Percentiles rank a stretch among this genome's conserved stretches.
Evolutionary conservation across 2,329 filamentous ascomycete genomes (phyloP).

Genomic region (Colletotrichum tabaci): DNA sequence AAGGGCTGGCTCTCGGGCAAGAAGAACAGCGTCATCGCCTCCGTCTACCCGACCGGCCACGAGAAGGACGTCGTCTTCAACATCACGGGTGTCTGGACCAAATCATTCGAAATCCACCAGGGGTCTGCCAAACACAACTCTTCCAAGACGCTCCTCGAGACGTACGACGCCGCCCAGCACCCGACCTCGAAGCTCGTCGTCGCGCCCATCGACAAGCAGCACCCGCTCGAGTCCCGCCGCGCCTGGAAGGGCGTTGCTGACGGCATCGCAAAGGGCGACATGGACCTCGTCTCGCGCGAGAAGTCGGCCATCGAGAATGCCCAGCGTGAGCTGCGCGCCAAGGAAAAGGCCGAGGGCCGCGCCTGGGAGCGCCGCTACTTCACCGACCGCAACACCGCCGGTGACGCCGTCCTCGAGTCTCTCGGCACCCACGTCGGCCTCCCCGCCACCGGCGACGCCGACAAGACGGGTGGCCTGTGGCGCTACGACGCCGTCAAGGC

Average conservation of each 20-base stretch:
- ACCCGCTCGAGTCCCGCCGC: conserved; percentile 87
- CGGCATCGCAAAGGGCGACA: conserved; percentile 85
- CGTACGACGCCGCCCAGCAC: conserved; percentile 71
- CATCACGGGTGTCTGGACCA: conserved; percentile 92
- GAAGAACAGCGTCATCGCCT: conserved; percentile 90
- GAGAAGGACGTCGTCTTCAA: conserved; percentile 85
- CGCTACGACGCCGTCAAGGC: conserved; percentile 68
- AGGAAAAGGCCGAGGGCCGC: conserved; percentile 81
- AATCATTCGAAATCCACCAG: conserved; percentile 83
- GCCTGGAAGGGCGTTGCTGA: conserved; percentile 91
- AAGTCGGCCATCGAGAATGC: conserved; percentile 93
- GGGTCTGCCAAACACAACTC: conserved; percentile 68
- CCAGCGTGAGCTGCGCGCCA: conserved; percentile 81
- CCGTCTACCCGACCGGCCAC: conserved; percentile 77
- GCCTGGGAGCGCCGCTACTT: conserved; percentile 92
- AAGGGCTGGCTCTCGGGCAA: conserved; percentile 96
- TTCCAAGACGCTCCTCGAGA: conserved; percentile 65
- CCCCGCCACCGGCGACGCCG: conserved; percentile 66
- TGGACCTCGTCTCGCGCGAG: conserved; percentile 83
- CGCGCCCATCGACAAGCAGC: conserved; percentile 82
- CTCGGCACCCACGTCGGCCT: conserved; percentile 65
- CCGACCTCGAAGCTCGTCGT: conserved; percentile 79
- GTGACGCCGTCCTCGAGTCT: conserved; percentile 60
- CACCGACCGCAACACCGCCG: conserved; percentile 61
- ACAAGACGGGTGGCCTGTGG: conserved; percentile 75